Base-by-base conservation (phyloP, 2,329 filamentous ascomycete genomes). In the Nothomitra cinnamomea region DNA sequence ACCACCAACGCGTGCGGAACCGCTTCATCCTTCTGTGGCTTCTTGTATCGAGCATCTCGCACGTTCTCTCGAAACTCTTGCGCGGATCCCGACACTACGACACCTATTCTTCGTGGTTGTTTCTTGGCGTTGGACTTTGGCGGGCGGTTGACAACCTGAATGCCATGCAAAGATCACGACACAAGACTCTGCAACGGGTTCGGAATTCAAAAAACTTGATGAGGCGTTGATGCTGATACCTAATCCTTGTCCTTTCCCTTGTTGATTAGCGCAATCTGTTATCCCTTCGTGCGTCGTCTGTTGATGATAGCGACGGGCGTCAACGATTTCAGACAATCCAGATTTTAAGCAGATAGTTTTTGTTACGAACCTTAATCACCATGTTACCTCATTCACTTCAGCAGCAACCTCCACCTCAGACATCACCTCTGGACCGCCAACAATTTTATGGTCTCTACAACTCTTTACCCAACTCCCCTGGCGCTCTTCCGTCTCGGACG, bases 301-400 rank as follows among this genome's bases (percentile, higher is more conserved):
- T 49, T 19, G 45, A 32, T 32, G 28, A 49, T 32, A 49, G 45
- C 45, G 45, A 49, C 22, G n/a, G 45, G 25, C 25, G 13, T 35
- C 15, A 49, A 35, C 25, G 45, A 49, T 49, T 24, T 32, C 24
- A 28, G 32, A 28, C 45, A 49, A 19, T 19, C 45, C 10, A 49
- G 25, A 49, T 28, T 24, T 19, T 25, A 22, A 47, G 21, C 43
- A 47, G n/a, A 21, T 24, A 10, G 45, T 49, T 32, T 32, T 32
- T 32, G 4, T 35, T 28, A 49, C 45, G 45, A 49, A 49, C 45
- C 28, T 28, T 24, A 49, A 49, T 3, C 45, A 49, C 19, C 45
- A 49, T 49, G 45, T 49, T 49, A 49, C 45, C 45, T 49, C 45
- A 49, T 35, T 24, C 45, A 5, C 24, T 49, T 49, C 45, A 49